Base-by-base conservation (phyloP, 805 yeast genomes). In the Candida loeiensis region DNA sequence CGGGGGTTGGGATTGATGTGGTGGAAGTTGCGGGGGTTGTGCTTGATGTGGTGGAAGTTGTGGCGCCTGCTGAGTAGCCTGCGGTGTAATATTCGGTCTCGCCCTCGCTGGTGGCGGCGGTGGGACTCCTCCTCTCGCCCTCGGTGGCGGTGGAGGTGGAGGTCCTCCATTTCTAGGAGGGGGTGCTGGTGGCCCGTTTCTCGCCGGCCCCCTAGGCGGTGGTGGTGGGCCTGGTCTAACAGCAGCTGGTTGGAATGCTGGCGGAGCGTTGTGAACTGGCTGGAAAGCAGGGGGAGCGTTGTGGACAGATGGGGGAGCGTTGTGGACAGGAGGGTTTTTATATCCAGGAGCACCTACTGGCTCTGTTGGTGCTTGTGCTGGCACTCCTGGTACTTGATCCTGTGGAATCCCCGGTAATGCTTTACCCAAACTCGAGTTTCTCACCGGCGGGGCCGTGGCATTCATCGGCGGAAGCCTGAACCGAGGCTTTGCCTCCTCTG, bases 401-500 rank as follows among this genome's bases (percentile, higher is more conserved):
- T 26, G 37, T 15, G 46, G 46, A 5, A 41, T 27, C 6, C 36
- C 40, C 6, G 47, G 49, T 8, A 30, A 29, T 4, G 50, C 44
- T 21, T 46, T 33, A 27, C 56, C 43, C n/a, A 50, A 36, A 35
- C 37, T 43, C 9, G 59, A 31, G 39, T 51, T 52, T 12, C 43
- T 38, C 2, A 59, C 59, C 9, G 59, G 55, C 7, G 69, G 70
- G 4, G 61, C 55, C 5, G 49, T 41, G 2, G 64, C 63, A 35
- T 48, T 50, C 28, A 58, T 45, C 16, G 71, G 71, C 12, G 73
- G 71, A 12, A 64, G 55, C 46, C 69, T 59, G 52, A 67, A 66
- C 28, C 44, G 41, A 7, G 59, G 51, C 38, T 51, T 47, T 9
- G 49, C 39, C n/a, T 52, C 44, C 28, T 17, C 44, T 29, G 47